A percentile compares a stretch with the other conserved stretches of the same genome.
Conservation (phyloP, 257 asterid genomes). For the Perilla frutescens region DNA sequence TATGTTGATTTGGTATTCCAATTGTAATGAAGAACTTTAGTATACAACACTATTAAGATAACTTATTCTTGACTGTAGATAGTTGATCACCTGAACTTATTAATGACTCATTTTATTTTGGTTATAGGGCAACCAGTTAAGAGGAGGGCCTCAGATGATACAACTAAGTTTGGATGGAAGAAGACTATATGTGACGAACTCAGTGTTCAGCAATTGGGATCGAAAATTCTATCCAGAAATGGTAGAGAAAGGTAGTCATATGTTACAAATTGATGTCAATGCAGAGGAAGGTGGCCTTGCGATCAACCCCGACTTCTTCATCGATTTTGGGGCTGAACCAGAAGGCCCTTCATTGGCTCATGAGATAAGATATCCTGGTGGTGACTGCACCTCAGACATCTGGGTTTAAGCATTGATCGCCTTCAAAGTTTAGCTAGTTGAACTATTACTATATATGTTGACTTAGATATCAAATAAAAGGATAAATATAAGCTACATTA, state of each 20-base stretch:
- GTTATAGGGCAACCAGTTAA: conserved; percentile 62
- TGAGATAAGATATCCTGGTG: conserved; percentile 97
- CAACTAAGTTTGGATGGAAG: conserved; percentile 93
- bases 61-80: too few relatives aligned
- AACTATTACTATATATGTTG: too few relatives aligned
- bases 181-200: conserved; percentile 78
- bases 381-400: conserved; percentile 55
- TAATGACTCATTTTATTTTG: too few relatives aligned
- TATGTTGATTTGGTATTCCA: too few relatives aligned
- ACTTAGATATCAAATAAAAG: too few relatives aligned
- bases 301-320: conserved; percentile 65
- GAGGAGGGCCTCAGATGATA: conserved; percentile 98
- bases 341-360: conserved; percentile 90
- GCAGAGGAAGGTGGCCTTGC: conserved; percentile 79
- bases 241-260: conserved; percentile 75
- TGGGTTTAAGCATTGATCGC: conserved; percentile 53
- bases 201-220: conserved; percentile 90
- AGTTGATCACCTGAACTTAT: too few relatives aligned
- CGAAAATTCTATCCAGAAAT: conserved; percentile 83
- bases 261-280: conserved; percentile 79
- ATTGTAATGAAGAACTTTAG: too few relatives aligned
- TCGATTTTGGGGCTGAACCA: conserved; percentile 85
- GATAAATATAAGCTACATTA: too few relatives aligned
- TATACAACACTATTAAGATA: too few relatives aligned
- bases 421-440: too few relatives aligned